Percentiles rank a stretch among this genome's conserved stretches.
Evolutionary conservation across 176 grass and related monocot genomes (phyloP).

Genomic region (Avena eriantha): DNA sequence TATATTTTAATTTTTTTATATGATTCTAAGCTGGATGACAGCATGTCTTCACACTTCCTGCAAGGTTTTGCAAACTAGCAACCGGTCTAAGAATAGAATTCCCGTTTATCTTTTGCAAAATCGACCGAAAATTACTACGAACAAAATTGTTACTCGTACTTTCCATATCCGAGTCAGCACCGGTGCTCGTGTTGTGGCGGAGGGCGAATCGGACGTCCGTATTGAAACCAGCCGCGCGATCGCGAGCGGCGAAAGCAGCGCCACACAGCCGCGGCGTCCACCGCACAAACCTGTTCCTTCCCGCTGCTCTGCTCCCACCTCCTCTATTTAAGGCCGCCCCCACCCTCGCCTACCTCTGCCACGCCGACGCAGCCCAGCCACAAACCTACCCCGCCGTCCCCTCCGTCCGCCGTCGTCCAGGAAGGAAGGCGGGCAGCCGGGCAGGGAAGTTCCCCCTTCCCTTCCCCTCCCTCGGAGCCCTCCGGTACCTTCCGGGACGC

Average conservation of each 20-base stretch:
- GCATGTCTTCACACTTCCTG: no score
- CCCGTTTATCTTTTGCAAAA: no score
- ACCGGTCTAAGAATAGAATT: no score
- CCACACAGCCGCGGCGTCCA: conserved; percentile 26
- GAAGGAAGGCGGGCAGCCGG: conserved; percentile 9
- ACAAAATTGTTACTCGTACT: no score
- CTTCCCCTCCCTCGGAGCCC: background rate
- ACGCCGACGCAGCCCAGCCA: conserved; percentile 32
- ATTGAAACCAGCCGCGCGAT: conserved; percentile 12
- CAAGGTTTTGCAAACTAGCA: no score
- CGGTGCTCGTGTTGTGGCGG: background rate
- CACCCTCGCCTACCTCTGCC: conserved; percentile 1
- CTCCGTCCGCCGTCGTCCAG: conserved; percentile 19
- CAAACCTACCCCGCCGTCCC: background rate
- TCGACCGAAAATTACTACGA: no score
- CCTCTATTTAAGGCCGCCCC: conserved; percentile 38
- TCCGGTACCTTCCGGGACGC: background rate
- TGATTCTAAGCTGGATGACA: no score
- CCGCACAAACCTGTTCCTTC: conserved; percentile 13
- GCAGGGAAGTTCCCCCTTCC: background rate
- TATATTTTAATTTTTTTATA: no score
- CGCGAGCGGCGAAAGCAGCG: conserved; percentile 30
- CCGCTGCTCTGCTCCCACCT: background rate
- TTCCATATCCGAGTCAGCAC: background rate
- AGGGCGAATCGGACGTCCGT: background rate